phyloP scores from a whole-genome alignment of 441 rosid genomes.

The Populus hybrid region DNA sequence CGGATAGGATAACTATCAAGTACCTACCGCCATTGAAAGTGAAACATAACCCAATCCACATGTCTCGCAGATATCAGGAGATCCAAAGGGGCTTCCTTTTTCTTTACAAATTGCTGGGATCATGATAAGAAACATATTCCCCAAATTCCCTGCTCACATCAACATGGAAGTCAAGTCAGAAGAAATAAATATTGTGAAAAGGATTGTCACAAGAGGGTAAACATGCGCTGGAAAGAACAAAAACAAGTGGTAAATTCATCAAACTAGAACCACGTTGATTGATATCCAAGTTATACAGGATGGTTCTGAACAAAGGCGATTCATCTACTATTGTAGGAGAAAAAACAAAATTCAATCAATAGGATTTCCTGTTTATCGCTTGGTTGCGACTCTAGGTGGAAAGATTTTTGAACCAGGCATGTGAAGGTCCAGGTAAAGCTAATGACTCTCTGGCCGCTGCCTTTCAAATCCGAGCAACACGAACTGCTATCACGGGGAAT shows the following conservation, averaged over 20 bases:
- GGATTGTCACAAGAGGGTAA: not conserved
- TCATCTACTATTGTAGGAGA: not conserved
- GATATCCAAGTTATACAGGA: not conserved
- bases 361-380: not conserved
- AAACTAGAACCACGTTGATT: not conserved
- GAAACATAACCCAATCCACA: conserved; percentile 69
- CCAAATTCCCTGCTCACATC: conserved; percentile 59
- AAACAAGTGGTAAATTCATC: not conserved
- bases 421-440: not conserved
- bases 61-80: conserved; percentile 49
- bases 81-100: conserved; percentile 76
- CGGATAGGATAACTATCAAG: not conserved
- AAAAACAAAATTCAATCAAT: not conserved
- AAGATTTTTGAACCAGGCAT: not conserved
- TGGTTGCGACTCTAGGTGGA: not conserved
- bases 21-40: conserved; percentile 84
- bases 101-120: conserved; percentile 87
- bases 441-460: not conserved
- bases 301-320: not conserved
- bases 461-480: not conserved
- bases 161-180: not conserved
- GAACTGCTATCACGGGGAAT: not conserved
- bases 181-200: not conserved
- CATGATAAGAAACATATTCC: conserved; percentile 71
- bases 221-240: not conserved